These are phyloP conservation scores for Fusarium irregulare DNA, from an alignment of 2,329 filamentous ascomycete species.

Conservation along the genomic window DNA sequence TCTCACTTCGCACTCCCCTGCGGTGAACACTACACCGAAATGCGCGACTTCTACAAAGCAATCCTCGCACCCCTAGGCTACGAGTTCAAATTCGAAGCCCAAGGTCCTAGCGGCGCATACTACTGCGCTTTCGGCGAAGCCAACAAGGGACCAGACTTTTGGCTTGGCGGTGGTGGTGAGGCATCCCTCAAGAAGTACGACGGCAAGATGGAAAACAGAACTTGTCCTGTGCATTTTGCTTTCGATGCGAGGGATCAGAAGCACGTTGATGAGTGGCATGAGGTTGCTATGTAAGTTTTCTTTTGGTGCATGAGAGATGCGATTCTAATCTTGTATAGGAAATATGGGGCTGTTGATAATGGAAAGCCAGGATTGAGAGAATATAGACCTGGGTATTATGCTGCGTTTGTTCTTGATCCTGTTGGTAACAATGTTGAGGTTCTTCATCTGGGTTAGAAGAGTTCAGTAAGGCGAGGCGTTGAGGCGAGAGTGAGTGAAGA, in stretches of 20 bases:
- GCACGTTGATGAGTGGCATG: constrained; percentile 43
- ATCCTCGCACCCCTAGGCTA: constrained; percentile 44
- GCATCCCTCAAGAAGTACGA: constrained; percentile 39
- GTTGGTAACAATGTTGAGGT: constrained; percentile 65
- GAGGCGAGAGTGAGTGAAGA: neutral
- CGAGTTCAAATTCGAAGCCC: constrained; percentile 33
- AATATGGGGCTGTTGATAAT: constrained; percentile 60
- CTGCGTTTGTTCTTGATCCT: constrained; percentile 62
- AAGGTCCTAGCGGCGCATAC: constrained; percentile 5
- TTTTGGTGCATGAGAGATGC: fast-evolving
- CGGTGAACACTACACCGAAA: constrained; percentile 42
- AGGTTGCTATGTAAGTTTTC: constrained; percentile 40
- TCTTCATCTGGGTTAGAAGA: constrained; percentile 43
- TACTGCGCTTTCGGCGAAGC: constrained; percentile 42
- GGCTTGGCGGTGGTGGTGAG: constrained; percentile 38
- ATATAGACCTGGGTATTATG: constrained; percentile 62
- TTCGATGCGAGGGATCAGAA: constrained; percentile 33
- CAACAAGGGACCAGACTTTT: constrained; percentile 38
- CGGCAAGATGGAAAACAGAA: constrained; percentile 36
- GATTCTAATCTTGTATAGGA: constrained; percentile 38
- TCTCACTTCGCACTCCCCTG: constrained; percentile 40
- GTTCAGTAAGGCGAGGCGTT: neutral
- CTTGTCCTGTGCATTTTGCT: constrained; percentile 40
- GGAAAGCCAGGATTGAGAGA: constrained; percentile 60
- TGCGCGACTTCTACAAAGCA: constrained; percentile 47